These are phyloP conservation scores for Pseudonitzschia multiseries DNA, from an alignment of 108 stramenopile genomes.

Conservation along the genomic window DNA sequence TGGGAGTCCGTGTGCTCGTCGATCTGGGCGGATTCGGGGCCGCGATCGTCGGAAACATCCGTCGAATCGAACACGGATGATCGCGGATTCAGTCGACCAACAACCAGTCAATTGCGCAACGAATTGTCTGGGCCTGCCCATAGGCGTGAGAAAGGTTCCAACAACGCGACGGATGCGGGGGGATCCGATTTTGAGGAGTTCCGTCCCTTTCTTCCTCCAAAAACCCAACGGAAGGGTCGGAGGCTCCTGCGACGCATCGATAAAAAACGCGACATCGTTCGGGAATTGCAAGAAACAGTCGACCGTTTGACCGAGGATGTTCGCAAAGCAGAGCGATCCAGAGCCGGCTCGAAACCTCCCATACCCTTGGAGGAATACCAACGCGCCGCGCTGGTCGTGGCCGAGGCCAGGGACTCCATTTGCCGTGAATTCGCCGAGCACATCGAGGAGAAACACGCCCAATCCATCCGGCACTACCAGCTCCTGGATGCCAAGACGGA, in stretches of 20 bases:
- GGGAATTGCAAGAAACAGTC: constrained; percentile 23
- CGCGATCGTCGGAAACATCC: neutral
- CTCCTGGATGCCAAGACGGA: constrained; percentile 63
- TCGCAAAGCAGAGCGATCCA: neutral
- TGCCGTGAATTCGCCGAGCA: constrained; percentile 51
- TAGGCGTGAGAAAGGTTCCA: neutral
- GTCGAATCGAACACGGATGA: neutral
- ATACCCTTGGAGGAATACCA: constrained; percentile 46
- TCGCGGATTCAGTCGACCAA: neutral
- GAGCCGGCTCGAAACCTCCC: neutral
- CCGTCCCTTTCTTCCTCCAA: neutral
- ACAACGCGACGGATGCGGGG: neutral
- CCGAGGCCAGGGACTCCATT: constrained; percentile 22
- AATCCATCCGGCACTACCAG: constrained; percentile 56
- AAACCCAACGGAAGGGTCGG: neutral
- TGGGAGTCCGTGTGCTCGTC: neutral
- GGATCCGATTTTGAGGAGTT: neutral
- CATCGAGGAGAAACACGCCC: constrained; percentile 46
- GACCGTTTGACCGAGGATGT: constrained; percentile 15
- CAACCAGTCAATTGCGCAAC: neutral
- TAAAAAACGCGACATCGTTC: constrained; percentile 7
- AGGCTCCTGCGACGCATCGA: constrained; percentile 3
- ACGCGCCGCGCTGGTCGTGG: constrained; percentile 16
- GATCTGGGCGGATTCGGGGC: neutral
- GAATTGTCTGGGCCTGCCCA: neutral